Evolutionary conservation across 768 basidiomycete species (phyloP).

Genomic region (Lepiota subincarnata): DNA sequence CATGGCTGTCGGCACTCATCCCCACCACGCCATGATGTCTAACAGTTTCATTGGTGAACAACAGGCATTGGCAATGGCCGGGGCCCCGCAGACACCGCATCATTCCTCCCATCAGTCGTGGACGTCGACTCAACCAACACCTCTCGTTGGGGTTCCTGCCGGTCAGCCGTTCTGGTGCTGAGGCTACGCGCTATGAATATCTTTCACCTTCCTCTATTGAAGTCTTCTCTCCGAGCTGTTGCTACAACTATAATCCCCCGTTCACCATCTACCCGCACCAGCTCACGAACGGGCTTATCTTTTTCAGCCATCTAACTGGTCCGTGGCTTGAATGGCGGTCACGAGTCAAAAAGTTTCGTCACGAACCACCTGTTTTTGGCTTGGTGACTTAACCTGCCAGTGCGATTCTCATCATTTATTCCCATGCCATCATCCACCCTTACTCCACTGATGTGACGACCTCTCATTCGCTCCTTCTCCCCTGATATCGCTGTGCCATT

Average conservation of each 20-base stretch:
- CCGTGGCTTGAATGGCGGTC: background rate
- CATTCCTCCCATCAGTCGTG: conserved; percentile 7
- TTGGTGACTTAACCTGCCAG: background rate
- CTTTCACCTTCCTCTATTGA: background rate
- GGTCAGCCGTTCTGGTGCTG: conserved; percentile 8
- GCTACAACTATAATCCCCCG: background rate
- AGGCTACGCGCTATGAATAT: background rate
- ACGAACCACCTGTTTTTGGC: conserved; percentile 8
- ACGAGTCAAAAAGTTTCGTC: background rate
- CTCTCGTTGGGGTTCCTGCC: conserved; percentile 8
- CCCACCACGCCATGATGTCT: background rate
- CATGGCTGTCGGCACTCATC: background rate
- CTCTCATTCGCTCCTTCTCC: background rate
- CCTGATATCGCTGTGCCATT: background rate
- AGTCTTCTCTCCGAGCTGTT: background rate
- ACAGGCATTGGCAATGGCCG: background rate
- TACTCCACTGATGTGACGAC: background rate
- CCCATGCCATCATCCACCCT: conserved; percentile 4
- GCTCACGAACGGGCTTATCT: background rate
- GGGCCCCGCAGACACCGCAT: background rate
- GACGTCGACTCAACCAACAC: conserved; percentile 4
- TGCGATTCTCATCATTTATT: background rate
- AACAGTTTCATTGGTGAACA: conserved; percentile 1
- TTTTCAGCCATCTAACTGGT: background rate
- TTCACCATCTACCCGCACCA: background rate